These are phyloP conservation scores for Trichoderma asperelloides DNA, from an alignment of 495 filamentous ascomycete species.

Conservation along the genomic window DNA sequence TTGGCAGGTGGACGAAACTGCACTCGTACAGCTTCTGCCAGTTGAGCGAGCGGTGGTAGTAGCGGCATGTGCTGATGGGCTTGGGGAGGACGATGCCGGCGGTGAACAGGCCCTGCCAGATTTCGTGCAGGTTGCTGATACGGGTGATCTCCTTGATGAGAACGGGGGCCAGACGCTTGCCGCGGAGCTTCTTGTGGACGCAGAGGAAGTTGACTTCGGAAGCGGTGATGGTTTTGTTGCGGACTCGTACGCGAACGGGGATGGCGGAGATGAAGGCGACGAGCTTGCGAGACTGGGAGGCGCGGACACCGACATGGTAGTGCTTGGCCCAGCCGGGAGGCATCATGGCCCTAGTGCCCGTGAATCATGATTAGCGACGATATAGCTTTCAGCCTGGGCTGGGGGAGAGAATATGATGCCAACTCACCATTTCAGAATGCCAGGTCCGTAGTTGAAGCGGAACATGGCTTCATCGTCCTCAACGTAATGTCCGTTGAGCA, in stretches of 20 bases:
- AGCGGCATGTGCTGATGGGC: slow-evolving; percentile 84
- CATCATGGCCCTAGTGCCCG: slow-evolving; percentile 66
- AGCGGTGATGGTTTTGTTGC: slow-evolving; percentile 60
- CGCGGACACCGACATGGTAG: slow-evolving; percentile 92
- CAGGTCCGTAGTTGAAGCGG: slow-evolving; percentile 84
- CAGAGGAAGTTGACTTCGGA: slow-evolving; percentile 97
- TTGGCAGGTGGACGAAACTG: slow-evolving; percentile 76
- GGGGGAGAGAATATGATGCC: not conserved
- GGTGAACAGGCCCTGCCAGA: slow-evolving; percentile 94
- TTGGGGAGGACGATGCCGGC: slow-evolving; percentile 83
- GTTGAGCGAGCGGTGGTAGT: slow-evolving; percentile 86
- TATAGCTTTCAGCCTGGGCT: not conserved
- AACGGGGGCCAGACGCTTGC: slow-evolving; percentile 82
- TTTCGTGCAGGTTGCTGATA: slow-evolving; percentile 68
- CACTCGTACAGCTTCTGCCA: slow-evolving; percentile 94
- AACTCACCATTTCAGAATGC: slow-evolving; percentile 78
- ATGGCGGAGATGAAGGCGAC: slow-evolving; percentile 94
- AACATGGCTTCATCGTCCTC: slow-evolving; percentile 97
- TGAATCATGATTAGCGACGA: slow-evolving; percentile 16
- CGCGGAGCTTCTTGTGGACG: slow-evolving; percentile 93
- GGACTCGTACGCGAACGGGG: slow-evolving; percentile 72
- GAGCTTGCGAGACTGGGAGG: slow-evolving; percentile 64
- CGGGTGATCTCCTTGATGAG: slow-evolving; percentile 97
- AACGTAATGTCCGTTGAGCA: slow-evolving; percentile 87
- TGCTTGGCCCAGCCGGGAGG: slow-evolving; percentile 90